Base-by-base conservation (phyloP, 1,139 yeast genomes). In the Geotrichum cucujoidarum region DNA sequence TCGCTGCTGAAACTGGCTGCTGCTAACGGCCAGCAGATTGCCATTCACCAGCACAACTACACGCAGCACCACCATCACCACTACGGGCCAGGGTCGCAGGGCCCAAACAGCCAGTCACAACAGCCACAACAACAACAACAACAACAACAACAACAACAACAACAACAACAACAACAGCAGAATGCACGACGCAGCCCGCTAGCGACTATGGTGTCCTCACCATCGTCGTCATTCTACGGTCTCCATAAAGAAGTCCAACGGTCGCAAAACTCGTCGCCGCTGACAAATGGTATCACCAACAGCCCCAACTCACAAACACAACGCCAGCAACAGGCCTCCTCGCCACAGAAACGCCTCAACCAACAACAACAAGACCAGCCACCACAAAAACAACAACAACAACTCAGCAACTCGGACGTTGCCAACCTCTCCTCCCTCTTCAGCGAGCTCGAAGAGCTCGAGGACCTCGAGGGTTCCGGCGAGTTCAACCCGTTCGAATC, bases 11-110 rank as follows among this genome's bases (percentile, higher is more conserved):
- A 77, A 31, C 74, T 81, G 48, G 95, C 95, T 1, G 78, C 78
- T 50, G 68, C 70, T 38, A 71, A 78, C 55, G 75, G 78, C 27
- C 72, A 85, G 49, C 75, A 78, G 48, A 74, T 88, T 10, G 80
- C 88, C 4, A 78, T 88, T 16, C 95, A 87, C 65, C 95, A 88
- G 62, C 95, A 88, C 65, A 81, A 86, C 45, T 88, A 84, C 60
- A 86, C 83, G 43, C 55, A 60, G 40, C 59, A 60, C 40, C 57
- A 58, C 32, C 56, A 54, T 37, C 50, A 48, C 25, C 40, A 43
- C 30, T 35, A 41, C 39, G 32, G 44, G 35, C 39, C 40, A 34
- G 21, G 18, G 7, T 18, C 22, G 10, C 7, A 7, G 18, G 10
- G 7, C 33, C 13, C 37, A 34, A 21, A 30, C 39, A 17, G 31